phyloP scores from a whole-genome alignment of 2,329 filamentous ascomycete genomes.

The Fusarium lateritium region DNA sequence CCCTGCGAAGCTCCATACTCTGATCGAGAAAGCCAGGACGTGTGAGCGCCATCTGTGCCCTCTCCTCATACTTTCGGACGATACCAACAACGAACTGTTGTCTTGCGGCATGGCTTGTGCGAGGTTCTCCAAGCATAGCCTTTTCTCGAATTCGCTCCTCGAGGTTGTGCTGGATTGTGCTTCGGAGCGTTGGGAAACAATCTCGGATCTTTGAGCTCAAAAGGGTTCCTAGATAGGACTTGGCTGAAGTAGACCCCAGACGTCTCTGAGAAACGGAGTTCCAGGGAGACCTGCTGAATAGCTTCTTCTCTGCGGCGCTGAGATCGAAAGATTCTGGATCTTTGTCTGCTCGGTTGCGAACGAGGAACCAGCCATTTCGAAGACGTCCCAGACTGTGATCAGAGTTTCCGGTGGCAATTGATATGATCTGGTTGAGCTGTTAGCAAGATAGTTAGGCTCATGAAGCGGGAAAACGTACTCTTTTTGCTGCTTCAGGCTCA shows the following conservation, averaged over 20 bases:
- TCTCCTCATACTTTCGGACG: slow-evolving; percentile 44
- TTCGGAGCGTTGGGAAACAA: slow-evolving; percentile 52
- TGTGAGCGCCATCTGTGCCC: slow-evolving; percentile 40
- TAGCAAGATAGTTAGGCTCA: not conserved
- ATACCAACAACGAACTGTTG: slow-evolving; percentile 48
- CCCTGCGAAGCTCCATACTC: slow-evolving; percentile 47
- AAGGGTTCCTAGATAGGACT: slow-evolving; percentile 49
- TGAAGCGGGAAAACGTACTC: not conserved
- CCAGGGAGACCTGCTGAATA: slow-evolving; percentile 53
- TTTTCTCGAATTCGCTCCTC: slow-evolving; percentile 23
- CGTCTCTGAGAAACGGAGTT: slow-evolving; percentile 39
- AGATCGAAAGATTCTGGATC: slow-evolving; percentile 48
- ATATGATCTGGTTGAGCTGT: slow-evolving; percentile 26
- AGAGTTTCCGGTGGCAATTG: slow-evolving; percentile 23
- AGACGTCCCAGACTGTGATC: slow-evolving; percentile 6
- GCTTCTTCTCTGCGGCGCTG: slow-evolving; percentile 44
- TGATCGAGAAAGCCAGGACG: slow-evolving; percentile 45
- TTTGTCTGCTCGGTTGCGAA: slow-evolving; percentile 52
- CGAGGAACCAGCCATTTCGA: slow-evolving; percentile 54
- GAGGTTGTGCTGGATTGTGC: slow-evolving; percentile 43
- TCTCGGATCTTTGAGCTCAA: slow-evolving; percentile 54
- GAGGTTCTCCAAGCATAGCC: slow-evolving; percentile 46
- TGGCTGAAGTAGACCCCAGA: slow-evolving; percentile 51
- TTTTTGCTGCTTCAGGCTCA: slow-evolving; percentile 26
- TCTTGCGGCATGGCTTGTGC: slow-evolving; percentile 43